Conservation (phyloP, 306 rosid genomes). For the Prunus kanzakura region DNA sequence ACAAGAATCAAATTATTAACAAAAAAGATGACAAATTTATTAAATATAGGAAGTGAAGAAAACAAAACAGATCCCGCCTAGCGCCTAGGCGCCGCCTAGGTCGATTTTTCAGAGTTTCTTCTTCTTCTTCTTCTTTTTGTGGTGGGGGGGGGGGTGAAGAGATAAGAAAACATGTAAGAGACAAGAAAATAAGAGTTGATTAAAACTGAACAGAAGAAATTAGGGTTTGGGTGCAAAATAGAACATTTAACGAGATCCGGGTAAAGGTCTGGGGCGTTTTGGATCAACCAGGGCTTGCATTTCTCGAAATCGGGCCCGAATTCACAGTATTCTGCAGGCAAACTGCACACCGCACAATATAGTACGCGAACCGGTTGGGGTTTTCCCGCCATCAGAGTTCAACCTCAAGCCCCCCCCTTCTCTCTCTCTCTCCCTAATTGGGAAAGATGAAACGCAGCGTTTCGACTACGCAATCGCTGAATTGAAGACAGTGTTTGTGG, state of each 20-base stretch:
- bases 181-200: not conserved
- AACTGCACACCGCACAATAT: too few species aligned
- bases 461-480: slow-evolving; percentile 11
- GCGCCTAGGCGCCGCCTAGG: too few species aligned
- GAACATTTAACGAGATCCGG: slow-evolving; percentile 82
- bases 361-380: slow-evolving; percentile 55
- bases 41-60: too few species aligned
- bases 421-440: not conserved
- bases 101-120: too few species aligned
- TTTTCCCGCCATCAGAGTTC: slow-evolving; percentile 74
- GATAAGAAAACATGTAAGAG: too few species aligned
- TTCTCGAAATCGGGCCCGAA: slow-evolving; percentile 69
- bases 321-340: too few species aligned
- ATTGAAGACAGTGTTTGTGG: not conserved
- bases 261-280: slow-evolving; percentile 73
- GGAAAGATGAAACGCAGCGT: slow-evolving; percentile 40
- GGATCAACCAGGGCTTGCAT: slow-evolving; percentile 99
- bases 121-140: too few species aligned
- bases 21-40: not conserved
- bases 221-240: not conserved
- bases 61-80: too few species aligned
- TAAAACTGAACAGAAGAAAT: not conserved
- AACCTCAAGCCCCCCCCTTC: not conserved
- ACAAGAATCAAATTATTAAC: not conserved
- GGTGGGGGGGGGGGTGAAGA: too few species aligned